Conservation (phyloP, 2,329 filamentous ascomycete species). For the Coccinonectria pachysandricola region DNA sequence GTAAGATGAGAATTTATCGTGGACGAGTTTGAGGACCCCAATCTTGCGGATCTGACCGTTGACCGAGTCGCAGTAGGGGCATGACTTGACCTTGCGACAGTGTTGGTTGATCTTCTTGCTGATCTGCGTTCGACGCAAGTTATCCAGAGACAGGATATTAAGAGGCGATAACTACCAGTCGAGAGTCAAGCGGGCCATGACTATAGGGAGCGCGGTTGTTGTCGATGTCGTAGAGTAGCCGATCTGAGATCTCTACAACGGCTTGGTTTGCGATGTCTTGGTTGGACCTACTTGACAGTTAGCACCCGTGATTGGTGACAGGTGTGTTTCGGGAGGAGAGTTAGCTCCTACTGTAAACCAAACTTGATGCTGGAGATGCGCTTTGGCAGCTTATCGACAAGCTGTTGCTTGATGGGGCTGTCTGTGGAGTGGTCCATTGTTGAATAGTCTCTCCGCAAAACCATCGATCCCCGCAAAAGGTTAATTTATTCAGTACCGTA, state of each 20-base stretch:
- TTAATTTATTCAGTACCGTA: too few species aligned
- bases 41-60: conserved; percentile 92
- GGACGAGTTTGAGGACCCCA: conserved; percentile 83
- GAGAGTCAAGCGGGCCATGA: conserved; percentile 79
- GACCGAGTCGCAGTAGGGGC: conserved; percentile 67
- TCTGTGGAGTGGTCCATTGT: conserved; percentile 16
- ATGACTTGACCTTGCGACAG: conserved; percentile 77
- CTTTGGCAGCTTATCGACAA: conserved; percentile 80
- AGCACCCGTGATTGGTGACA: too few species aligned
- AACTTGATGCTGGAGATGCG: conserved; percentile 90
- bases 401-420: conserved; percentile 65
- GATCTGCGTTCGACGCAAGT: conserved; percentile 70
- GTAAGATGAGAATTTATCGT: conserved; percentile 84
- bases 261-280: conserved; percentile 94
- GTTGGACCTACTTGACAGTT: conserved; percentile 55
- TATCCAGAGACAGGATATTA: conserved; percentile 63
- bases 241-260: conserved; percentile 84
- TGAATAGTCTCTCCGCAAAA: too few species aligned
- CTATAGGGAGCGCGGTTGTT: conserved; percentile 64
- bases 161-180: conserved; percentile 44
- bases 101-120: conserved; percentile 83
- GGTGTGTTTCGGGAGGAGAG: too few species aligned
- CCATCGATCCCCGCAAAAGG: too few species aligned
- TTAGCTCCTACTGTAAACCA: conserved; percentile 62
- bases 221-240: conserved; percentile 84